These are phyloP conservation scores for Punctularia strigosozonata DNA, from an alignment of 768 basidiomycete genomes.

Conservation along the genomic window DNA sequence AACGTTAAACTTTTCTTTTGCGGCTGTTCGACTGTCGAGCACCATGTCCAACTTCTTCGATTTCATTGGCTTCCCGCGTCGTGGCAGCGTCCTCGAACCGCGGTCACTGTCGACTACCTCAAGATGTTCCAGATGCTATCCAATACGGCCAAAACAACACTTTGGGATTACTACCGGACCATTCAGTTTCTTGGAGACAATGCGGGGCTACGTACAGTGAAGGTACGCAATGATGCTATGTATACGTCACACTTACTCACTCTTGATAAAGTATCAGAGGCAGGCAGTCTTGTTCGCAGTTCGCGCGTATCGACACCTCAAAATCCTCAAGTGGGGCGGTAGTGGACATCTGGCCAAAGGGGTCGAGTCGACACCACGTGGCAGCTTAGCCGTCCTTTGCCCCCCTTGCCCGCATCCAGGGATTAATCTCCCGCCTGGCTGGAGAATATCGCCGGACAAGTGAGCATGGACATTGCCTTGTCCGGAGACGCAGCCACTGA, in stretches of 20 bases:
- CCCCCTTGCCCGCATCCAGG: slow-evolving; percentile 6
- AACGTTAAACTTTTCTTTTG: slow-evolving; percentile 13
- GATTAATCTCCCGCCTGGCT: slow-evolving; percentile 3
- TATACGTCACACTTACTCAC: background rate
- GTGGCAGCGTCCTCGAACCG: too few relatives aligned
- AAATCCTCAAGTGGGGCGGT: slow-evolving; percentile 1
- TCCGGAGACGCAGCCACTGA: too few relatives aligned
- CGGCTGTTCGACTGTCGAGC: too few relatives aligned
- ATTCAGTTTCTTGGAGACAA: too few relatives aligned
- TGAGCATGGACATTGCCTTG: too few relatives aligned
- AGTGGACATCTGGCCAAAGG: slow-evolving; percentile 1
- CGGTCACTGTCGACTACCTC: too few relatives aligned
- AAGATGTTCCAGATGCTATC: too few relatives aligned
- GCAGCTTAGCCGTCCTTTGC: slow-evolving; percentile 3
- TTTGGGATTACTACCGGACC: too few relatives aligned
- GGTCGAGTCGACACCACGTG: background rate
- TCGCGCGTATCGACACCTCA: slow-evolving; percentile 3
- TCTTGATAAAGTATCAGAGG: background rate
- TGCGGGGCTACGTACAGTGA: background rate
- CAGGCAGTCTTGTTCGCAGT: background rate
- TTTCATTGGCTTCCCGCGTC: too few relatives aligned
- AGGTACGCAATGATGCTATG: background rate
- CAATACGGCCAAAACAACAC: too few relatives aligned
- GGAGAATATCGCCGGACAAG: too few relatives aligned
- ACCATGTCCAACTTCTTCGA: too few relatives aligned